phyloP scores from a whole-genome alignment of 192 early-diverging fungal species.

The Coemansia guatemalensis region DNA sequence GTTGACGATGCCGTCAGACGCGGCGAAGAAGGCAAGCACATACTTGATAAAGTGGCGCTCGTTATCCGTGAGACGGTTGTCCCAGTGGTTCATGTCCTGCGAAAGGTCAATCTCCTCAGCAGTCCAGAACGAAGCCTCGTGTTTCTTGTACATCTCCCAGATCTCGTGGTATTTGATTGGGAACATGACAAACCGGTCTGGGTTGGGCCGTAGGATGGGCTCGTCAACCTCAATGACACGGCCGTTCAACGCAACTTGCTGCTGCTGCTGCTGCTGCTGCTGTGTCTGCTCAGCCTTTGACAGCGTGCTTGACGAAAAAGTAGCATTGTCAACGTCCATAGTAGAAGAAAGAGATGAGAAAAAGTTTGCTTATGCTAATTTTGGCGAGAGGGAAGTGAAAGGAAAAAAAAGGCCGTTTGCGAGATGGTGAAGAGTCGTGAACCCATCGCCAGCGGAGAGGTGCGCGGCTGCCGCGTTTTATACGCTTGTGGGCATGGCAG shows the following conservation, averaged over 20 bases:
- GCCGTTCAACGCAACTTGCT: constrained; percentile 37
- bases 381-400: constrained; percentile 4
- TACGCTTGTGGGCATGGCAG: background rate
- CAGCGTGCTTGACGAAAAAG: constrained; percentile 25
- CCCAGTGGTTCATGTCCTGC: constrained; percentile 91
- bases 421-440: background rate
- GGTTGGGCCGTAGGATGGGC: constrained; percentile 67
- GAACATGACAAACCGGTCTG: constrained; percentile 86
- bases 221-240: constrained; percentile 50
- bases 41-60: constrained; percentile 91
- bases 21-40: constrained; percentile 94
- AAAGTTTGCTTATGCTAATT: constrained; percentile 11
- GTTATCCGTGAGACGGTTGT: constrained; percentile 74
- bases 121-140: constrained; percentile 96
- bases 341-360: background rate
- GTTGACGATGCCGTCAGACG: constrained; percentile 95
- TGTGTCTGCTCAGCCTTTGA: constrained; percentile 28
- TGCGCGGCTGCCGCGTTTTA: background rate
- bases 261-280: constrained; percentile 30
- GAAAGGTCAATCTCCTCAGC: constrained; percentile 94
- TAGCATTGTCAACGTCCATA: constrained; percentile 34
- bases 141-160: constrained; percentile 98
- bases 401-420: background rate
- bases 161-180: constrained; percentile 94
- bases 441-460: background rate